Evolutionary conservation across 2,329 filamentous ascomycete genomes (phyloP).

Genomic region (Ophiocordyceps camponoti-floridani): DNA sequence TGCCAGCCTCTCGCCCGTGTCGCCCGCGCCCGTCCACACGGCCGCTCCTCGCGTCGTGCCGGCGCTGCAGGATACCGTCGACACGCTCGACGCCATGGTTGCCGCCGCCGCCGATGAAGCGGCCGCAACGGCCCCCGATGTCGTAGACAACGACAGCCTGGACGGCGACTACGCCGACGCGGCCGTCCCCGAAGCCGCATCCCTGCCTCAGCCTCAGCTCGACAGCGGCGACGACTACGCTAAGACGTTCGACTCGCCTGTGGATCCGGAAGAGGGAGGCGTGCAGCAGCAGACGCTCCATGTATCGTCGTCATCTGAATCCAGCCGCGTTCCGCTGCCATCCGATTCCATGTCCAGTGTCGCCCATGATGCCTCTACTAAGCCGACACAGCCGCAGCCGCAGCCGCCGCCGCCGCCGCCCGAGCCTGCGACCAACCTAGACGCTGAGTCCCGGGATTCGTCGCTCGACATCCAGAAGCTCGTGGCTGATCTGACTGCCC

Average conservation of each 20-base stretch:
- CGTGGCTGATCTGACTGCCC: constrained; percentile 22
- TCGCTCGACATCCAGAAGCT: constrained; percentile 21
- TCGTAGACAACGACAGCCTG: constrained; percentile 28
- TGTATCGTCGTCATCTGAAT: constrained; percentile 21
- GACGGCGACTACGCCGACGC: constrained; percentile 28
- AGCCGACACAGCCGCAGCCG: neutral
- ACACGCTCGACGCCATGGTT: constrained; percentile 29
- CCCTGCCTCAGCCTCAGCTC: constrained; percentile 10
- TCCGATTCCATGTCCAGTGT: constrained; percentile 5
- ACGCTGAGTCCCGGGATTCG: constrained; percentile 12
- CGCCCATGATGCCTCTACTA: constrained; percentile 14
- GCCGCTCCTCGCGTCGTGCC: constrained; percentile 28
- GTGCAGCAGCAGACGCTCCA: constrained; percentile 15
- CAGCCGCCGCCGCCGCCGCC: constrained; percentile 4
- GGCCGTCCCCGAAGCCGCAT: constrained; percentile 1
- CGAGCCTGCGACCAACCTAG: constrained; percentile 11
- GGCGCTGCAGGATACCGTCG: constrained; percentile 32
- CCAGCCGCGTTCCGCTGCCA: constrained; percentile 21
- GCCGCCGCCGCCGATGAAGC: constrained; percentile 11
- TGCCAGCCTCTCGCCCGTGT: constrained; percentile 33
- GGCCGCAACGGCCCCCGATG: constrained; percentile 14
- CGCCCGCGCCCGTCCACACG: constrained; percentile 28
- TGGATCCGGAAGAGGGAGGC: constrained; percentile 17
- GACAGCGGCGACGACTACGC: constrained; percentile 30
- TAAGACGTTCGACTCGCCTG: constrained; percentile 31